Evolutionary conservation across 352 stramenopile species (phyloP).

Genomic region (Peronospora farinosa): DNA sequence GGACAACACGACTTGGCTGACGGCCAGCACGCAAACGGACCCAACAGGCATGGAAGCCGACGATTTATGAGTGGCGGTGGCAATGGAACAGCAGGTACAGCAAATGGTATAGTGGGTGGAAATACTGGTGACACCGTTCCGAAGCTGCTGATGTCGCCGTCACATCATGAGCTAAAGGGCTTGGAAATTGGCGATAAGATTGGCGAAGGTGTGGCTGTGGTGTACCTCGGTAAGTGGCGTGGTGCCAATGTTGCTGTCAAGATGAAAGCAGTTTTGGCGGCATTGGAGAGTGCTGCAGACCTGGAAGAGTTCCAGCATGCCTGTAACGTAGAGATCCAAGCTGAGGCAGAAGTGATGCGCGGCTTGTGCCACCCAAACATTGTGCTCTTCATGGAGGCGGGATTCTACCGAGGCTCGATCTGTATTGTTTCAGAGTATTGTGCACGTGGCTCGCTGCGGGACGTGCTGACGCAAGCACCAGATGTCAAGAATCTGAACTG

Average conservation of each 20-base stretch:
- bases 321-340: slow-evolving; percentile 81
- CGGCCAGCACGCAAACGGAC: slow-evolving; percentile 18
- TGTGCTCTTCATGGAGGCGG: slow-evolving; percentile 84
- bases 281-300: slow-evolving; percentile 51
- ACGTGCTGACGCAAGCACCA: slow-evolving; percentile 79
- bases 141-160: slow-evolving; percentile 51
- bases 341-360: slow-evolving; percentile 79
- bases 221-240: slow-evolving; percentile 94
- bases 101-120: slow-evolving; percentile 15
- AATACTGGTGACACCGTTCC: slow-evolving; percentile 22
- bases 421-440: slow-evolving; percentile 96
- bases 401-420: slow-evolving; percentile 79
- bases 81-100: slow-evolving; percentile 24
- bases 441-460: slow-evolving; percentile 90
- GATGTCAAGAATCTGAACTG: slow-evolving; percentile 69
- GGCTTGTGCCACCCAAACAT: slow-evolving; percentile 80
- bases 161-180: slow-evolving; percentile 67
- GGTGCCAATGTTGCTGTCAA: slow-evolving; percentile 95
- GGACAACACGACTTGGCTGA: slow-evolving; percentile 28
- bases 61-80: slow-evolving; percentile 23
- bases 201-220: slow-evolving; percentile 78
- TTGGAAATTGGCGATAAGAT: slow-evolving; percentile 82
- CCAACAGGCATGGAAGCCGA: slow-evolving; percentile 21
- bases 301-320: slow-evolving; percentile 73
- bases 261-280: slow-evolving; percentile 74